Conservation (phyloP, 768 basidiomycete genomes). For the Tylopilus vinaceipallidus region DNA sequence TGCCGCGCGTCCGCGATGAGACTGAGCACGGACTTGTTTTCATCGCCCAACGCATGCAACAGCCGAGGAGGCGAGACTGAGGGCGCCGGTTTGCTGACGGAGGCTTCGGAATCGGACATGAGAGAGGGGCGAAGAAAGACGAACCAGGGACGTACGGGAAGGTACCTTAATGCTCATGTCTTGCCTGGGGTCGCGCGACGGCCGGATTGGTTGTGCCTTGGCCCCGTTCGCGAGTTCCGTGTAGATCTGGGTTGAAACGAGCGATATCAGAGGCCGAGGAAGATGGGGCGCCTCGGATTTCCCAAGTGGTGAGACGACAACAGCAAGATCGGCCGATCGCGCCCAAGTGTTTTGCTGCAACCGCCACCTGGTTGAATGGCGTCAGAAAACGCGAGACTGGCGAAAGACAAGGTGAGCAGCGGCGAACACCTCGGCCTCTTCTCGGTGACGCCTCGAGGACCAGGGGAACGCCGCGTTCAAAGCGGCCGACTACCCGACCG, state of each 20-base stretch:
- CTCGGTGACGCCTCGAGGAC: neutral
- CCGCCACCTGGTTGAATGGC: slow-evolving; percentile 26
- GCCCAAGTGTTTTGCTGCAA: slow-evolving; percentile 2
- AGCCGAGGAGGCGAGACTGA: slow-evolving; percentile 47
- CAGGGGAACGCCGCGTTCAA: slow-evolving; percentile 92
- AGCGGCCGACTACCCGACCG: slow-evolving; percentile 68
- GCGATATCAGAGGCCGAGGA: neutral
- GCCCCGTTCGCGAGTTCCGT: slow-evolving; percentile 2
- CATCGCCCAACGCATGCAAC: slow-evolving; percentile 69
- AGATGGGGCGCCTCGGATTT: too few species aligned
- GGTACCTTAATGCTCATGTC: too few species aligned
- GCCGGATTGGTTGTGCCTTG: too few species aligned
- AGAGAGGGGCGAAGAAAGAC: too few species aligned
- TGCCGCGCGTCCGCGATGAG: slow-evolving; percentile 68
- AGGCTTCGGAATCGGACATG: too few species aligned
- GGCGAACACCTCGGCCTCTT: neutral
- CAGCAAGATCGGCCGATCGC: too few species aligned
- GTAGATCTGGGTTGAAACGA: neutral
- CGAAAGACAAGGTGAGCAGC: slow-evolving; percentile 32
- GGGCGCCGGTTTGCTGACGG: slow-evolving; percentile 56
- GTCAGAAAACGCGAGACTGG: slow-evolving; percentile 34
- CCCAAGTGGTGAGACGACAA: too few species aligned
- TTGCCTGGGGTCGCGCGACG: too few species aligned
- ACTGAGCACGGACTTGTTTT: slow-evolving; percentile 68
- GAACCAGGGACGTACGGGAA: too few species aligned